Conservation (phyloP, 768 basidiomycete genomes). For the Naganishia randhawae region DNA sequence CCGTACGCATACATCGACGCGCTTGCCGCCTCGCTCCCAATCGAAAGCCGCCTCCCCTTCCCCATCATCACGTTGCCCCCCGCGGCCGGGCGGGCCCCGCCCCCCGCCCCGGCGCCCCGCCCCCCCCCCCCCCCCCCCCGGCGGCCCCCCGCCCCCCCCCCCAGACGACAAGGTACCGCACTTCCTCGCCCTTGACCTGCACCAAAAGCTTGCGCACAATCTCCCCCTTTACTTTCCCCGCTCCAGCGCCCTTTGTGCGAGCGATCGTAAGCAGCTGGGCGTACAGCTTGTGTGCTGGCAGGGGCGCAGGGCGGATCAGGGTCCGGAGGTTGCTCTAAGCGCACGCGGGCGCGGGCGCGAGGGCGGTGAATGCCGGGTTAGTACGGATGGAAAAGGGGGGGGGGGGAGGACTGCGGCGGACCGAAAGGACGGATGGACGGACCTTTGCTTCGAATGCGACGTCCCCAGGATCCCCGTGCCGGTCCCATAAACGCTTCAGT, state of each 20-base stretch:
- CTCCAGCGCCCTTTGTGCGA: conserved; percentile 67
- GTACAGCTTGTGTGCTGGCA: conserved; percentile 62
- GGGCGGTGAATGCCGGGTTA: too few relatives aligned
- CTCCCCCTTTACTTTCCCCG: conserved; percentile 69
- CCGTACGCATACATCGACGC: too few relatives aligned
- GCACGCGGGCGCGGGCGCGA: background rate
- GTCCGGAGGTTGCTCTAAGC: conserved; percentile 41
- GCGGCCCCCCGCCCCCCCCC: too few relatives aligned
- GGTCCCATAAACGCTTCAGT: conserved; percentile 57
- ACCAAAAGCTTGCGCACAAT: conserved; percentile 78
- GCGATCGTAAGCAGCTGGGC: conserved; percentile 66
- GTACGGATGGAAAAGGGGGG: background rate
- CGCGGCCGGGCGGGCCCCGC: too few relatives aligned
- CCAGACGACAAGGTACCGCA: conserved; percentile 64
- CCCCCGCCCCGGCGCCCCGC: too few relatives aligned
- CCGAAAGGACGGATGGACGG: too few relatives aligned
- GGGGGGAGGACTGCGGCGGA: too few relatives aligned
- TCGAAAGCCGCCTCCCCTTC: too few relatives aligned
- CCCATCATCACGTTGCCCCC: too few relatives aligned
- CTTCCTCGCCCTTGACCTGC: conserved; percentile 78
- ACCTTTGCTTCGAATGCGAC: conserved; percentile 77
- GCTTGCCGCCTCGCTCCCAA: too few relatives aligned
- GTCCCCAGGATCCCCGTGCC: conserved; percentile 78
- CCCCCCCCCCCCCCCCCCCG: too few relatives aligned
- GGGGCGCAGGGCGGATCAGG: conserved; percentile 43